phyloP scores from a whole-genome alignment of 257 asterid genomes.

The Misopates orontium region DNA sequence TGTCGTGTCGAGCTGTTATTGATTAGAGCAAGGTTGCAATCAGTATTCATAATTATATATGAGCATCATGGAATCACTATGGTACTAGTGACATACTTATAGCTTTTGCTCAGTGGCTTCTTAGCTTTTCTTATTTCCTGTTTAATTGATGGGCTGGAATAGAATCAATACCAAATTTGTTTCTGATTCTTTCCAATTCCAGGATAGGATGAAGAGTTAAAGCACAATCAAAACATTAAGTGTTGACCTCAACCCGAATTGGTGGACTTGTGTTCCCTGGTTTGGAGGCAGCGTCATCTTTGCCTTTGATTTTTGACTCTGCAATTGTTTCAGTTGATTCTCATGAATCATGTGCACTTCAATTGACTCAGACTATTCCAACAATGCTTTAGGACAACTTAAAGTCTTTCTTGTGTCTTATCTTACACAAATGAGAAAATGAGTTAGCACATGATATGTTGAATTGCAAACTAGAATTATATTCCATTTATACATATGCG shows the following conservation, averaged over 20 bases:
- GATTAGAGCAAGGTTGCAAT: background rate
- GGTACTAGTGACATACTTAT: background rate
- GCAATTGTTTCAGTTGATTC: background rate
- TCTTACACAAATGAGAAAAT: background rate
- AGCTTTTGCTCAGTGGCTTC: too few species aligned
- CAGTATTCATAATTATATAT: too few species aligned
- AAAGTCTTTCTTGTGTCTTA: background rate
- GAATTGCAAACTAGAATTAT: background rate
- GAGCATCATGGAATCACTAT: too few species aligned
- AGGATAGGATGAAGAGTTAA: background rate
- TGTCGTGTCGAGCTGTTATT: background rate
- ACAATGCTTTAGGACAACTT: constrained; percentile 3
- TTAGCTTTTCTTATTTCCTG: too few species aligned
- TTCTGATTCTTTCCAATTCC: too few species aligned
- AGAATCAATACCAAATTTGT: constrained; percentile 1
- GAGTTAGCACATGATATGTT: background rate
- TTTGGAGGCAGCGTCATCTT: background rate
- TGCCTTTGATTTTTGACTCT: background rate
- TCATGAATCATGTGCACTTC: background rate
- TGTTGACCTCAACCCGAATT: too few species aligned
- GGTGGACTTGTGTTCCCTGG: too few species aligned
- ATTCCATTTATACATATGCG: background rate
- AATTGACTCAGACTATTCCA: constrained; percentile 8
- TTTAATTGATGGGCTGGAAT: background rate
- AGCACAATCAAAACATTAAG: background rate